Evolutionary conservation across 805 yeast genomes (phyloP).

Genomic region (Saccharomycopsis sp.): DNA sequence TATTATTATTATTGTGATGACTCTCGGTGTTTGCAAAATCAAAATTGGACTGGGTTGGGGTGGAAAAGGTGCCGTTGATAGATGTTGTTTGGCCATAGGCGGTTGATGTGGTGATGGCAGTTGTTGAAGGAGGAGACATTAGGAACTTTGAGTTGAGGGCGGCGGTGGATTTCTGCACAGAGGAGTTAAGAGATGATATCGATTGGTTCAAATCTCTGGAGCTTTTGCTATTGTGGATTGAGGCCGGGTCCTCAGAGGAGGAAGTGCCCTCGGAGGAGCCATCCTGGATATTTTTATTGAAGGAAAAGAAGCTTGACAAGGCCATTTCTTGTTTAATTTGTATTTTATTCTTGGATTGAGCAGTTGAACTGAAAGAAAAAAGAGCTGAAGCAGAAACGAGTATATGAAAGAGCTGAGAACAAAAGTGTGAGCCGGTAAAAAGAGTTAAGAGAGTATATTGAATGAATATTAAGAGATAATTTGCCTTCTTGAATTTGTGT

Average conservation of each 20-base stretch:
- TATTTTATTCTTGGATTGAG: too few species aligned
- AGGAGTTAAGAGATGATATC: conserved; percentile 7
- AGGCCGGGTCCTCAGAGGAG: conserved; percentile 14
- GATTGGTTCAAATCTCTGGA: conserved; percentile 23
- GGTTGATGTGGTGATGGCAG: conserved; percentile 17
- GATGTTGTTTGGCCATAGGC: conserved; percentile 20
- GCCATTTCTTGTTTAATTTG: too few species aligned
- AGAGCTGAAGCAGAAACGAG: too few species aligned
- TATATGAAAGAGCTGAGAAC: too few species aligned
- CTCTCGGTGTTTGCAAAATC: conserved; percentile 9
- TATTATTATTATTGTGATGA: conserved; percentile 14
- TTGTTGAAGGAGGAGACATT: conserved; percentile 15
- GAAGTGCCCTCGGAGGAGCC: background rate
- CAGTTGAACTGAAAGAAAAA: too few species aligned
- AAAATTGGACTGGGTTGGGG: conserved; percentile 21
- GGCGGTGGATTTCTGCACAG: too few species aligned
- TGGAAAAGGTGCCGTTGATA: conserved; percentile 16
- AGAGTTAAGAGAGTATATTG: too few species aligned
- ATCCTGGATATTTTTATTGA: conserved; percentile 18
- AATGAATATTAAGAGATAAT: too few species aligned
- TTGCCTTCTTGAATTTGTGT: too few species aligned
- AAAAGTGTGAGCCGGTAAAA: too few species aligned
- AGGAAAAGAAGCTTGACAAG: conserved; percentile 17
- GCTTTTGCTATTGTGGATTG: background rate
- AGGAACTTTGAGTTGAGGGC: conserved; percentile 13